phyloP scores from a whole-genome alignment of 2,329 filamentous ascomycete species.

The Calonectria pteridis region DNA sequence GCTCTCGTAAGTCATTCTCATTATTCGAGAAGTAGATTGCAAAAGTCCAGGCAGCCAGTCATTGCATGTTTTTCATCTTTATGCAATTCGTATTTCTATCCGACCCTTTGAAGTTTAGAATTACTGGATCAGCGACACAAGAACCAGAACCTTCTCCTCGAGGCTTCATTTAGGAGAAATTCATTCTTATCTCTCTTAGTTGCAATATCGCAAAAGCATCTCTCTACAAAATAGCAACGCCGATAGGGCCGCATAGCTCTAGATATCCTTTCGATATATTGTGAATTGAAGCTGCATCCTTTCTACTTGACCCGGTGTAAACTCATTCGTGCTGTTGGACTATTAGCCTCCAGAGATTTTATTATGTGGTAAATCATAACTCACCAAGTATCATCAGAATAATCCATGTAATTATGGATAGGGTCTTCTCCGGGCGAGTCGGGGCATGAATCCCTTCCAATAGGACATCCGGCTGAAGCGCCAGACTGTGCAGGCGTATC shows the following conservation, averaged over 20 bases:
- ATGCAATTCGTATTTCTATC: neutral
- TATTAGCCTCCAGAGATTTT: neutral
- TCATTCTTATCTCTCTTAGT: neutral
- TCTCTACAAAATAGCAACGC: neutral
- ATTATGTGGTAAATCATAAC: neutral
- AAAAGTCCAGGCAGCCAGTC: neutral
- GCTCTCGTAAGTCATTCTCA: neutral
- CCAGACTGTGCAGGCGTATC: conserved; percentile 22
- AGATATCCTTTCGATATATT: conserved; percentile 12
- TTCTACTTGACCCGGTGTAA: conserved; percentile 16
- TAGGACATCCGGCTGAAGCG: conserved; percentile 5
- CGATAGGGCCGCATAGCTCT: neutral
- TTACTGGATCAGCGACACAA: neutral
- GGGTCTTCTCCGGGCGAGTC: conserved; percentile 17
- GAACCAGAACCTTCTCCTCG: neutral
- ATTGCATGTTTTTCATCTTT: neutral
- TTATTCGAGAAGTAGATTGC: neutral
- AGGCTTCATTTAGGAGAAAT: neutral
- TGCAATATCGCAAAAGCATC: neutral
- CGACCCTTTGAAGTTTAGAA: neutral
- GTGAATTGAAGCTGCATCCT: conserved; percentile 24
- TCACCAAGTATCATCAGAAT: conserved; percentile 24
- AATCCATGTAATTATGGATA: conserved; percentile 24
- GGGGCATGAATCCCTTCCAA: conserved; percentile 21
- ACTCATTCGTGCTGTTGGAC: conserved; percentile 13